Percentiles rank a stretch among this genome's conserved stretches.
Conservation (phyloP, 2,329 filamentous ascomycete species). For the Didymella lethalis region DNA sequence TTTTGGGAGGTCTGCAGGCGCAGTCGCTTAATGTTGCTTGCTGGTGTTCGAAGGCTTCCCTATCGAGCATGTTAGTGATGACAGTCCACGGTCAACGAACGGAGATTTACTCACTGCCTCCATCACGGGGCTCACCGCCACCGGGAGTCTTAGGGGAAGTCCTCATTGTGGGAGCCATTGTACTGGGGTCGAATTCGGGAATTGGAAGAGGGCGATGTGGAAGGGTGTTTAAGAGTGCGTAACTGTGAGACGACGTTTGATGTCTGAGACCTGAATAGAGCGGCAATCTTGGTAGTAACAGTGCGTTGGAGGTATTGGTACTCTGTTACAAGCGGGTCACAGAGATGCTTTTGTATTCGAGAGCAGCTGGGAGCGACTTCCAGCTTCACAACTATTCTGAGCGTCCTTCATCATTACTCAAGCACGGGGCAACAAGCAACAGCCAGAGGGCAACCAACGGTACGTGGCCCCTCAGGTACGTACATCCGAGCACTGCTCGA, state of each 20-base stretch:
- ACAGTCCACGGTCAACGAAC: conserved; percentile 1
- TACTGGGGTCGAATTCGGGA: conserved; percentile 17
- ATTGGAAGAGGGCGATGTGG: conserved; percentile 15
- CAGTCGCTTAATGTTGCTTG: conserved; percentile 29
- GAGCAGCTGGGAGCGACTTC: conserved; percentile 21
- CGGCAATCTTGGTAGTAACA: conserved; percentile 27
- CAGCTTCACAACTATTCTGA: conserved; percentile 24
- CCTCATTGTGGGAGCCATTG: conserved; percentile 24
- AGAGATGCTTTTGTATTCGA: conserved; percentile 35
- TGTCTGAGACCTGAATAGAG: conserved; percentile 34
- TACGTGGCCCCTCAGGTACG: conserved; percentile 44
- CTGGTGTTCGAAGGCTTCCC: conserved; percentile 24
- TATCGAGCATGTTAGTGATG: conserved; percentile 23
- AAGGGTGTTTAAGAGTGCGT: conserved; percentile 27
- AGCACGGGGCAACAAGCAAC: conserved; percentile 40
- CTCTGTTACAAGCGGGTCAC: conserved; percentile 31
- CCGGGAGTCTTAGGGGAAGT: conserved; percentile 25
- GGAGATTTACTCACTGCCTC: conserved; percentile 31
- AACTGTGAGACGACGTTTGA: conserved; percentile 26
- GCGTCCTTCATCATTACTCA: conserved; percentile 32
- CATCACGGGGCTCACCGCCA: conserved; percentile 28
- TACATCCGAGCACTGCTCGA: conserved; percentile 37
- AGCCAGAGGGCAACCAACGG: conserved; percentile 42
- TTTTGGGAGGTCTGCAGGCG: conserved; percentile 16
- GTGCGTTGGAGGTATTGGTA: conserved; percentile 30